Evolutionary conservation across 306 rosid genomes (phyloP), one percentile per base, ranked within the genome.

Genomic region (Carpinus viminea): DNA sequence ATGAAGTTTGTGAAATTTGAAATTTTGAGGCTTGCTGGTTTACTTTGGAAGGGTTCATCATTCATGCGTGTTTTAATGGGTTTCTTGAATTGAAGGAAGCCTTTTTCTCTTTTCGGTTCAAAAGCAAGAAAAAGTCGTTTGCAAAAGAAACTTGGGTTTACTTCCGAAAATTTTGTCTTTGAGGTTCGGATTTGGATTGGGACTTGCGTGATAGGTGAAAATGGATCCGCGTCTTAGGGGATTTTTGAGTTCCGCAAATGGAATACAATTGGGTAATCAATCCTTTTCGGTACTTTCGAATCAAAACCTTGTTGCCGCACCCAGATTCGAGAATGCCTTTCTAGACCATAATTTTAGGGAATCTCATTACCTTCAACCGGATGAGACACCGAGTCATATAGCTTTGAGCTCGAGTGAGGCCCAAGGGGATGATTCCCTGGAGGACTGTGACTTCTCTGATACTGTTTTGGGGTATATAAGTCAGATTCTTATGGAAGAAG

Each of bases 401-500:
- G 86, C 86, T 24, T 77, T 88, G 7, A 38, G 81, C 69, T 84
- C 92, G 2, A 78, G 72, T 82, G 80, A 78, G 73, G 83, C 81
- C 54, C 89, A 76, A 0, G 97, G 86, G 79, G 98, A 90, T 9
- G 91, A 87, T 86, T 92, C 86, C 28, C 87, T 80, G 2, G 99
- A 96, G 80, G 97, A 93, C 5, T 96, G 94, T 78, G 99, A 96
- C 57, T 96, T 96, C 85, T 91, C 98, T 21, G 97, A 96, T 90
- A 81, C 85, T 3, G 87, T 91, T 83, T 89, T 96, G 88, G 77
- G 78, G 10, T 96, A 87, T 85, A 96, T 96, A 64, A 91, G 70
- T 85, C 96, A 91, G 86, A 96, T 93, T 76, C 99, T 96, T 20
- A 96, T 96, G 99, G 98, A 96, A 76, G 98, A 93, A 83, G 99